A percentile compares a stretch with the other conserved stretches of the same genome.
phyloP scores from a whole-genome alignment of 2,329 filamentous ascomycete genomes.

The Diaporthe citriasiana region DNA sequence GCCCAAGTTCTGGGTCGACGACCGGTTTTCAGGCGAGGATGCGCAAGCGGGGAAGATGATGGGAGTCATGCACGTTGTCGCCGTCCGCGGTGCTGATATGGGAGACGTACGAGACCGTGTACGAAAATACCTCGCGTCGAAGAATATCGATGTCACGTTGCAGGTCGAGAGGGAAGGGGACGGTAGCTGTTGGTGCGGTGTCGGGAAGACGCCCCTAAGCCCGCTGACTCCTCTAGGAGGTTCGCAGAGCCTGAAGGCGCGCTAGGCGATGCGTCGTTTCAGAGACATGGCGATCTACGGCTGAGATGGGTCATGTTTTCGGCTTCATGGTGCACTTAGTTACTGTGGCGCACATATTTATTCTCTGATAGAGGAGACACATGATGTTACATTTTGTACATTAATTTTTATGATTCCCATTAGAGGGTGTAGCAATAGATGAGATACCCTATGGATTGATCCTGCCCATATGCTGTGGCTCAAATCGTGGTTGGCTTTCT shows the following conservation, averaged over 20 bases:
- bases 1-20: conserved; percentile 94
- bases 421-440: conserved; percentile 29
- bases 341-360: conserved; percentile 6
- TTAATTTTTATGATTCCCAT: conserved; percentile 27
- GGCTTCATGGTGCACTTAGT: neutral
- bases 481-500: neutral
- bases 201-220: conserved; percentile 54
- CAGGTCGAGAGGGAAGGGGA: conserved; percentile 92
- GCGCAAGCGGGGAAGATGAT: conserved; percentile 69
- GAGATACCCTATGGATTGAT: conserved; percentile 30
- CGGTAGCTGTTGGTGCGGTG: conserved; percentile 71
- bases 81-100: conserved; percentile 77
- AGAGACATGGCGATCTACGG: conserved; percentile 8
- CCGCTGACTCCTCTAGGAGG: conserved; percentile 30
- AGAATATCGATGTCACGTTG: conserved; percentile 85
- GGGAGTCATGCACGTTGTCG: conserved; percentile 89
- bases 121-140: conserved; percentile 75
- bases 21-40: conserved; percentile 63
- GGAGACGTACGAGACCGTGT: conserved; percentile 90
- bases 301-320: neutral
- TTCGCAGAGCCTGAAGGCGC: conserved; percentile 40
- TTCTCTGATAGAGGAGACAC: neutral
- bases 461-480: neutral
- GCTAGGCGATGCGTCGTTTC: conserved; percentile 28
- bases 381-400: conserved; percentile 28